Base-by-base conservation (phyloP, 2,329 filamentous ascomycete genomes). In the Knoxdaviesia capensis region DNA sequence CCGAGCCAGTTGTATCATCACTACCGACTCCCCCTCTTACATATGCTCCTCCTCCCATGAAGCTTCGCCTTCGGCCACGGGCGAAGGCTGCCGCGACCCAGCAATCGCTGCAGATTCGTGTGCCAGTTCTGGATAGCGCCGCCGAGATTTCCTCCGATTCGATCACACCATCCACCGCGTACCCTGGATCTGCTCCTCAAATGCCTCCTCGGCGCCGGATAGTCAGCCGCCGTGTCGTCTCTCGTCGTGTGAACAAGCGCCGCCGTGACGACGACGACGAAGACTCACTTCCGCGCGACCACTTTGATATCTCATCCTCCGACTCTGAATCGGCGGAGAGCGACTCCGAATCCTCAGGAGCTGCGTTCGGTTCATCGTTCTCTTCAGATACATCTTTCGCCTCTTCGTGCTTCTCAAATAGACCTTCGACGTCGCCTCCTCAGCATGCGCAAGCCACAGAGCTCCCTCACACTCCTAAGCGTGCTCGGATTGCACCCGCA, bases 401-500 rank as follows among this genome's bases (percentile, higher is more conserved):
- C 20, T 20, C 20, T 20, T 20, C 20, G 20, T 20, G 20, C 20
- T 20, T 20, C 20, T 20, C 20, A 20, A 20, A 20, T 20, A 64
- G 37, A 52, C 54, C 31, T 50, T 53, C 8, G 42, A 37, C 5
- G 33, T 47, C 48, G 7, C 48, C 43, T 6, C 48, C 45, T n/a
- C 39, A 41, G 11, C 30, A 34, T 5, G 39, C n/a, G 7, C 34
- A 39, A n/a, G n/a, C 29, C 7, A n/a, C 31, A 10, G 46, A 40
- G 30, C 44, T 48, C 38, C 52, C 54, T 3, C 61, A 64, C 38
- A 78, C 74, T 6, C 74, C 74, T 1, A 76, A 75, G 55, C 66
- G 73, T 42, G 61, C 67, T 45, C 69, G 71, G 48, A 66, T 77
- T 43, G 72, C 72, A 31, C 74, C 74, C 2, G 70, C 71, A 49